Evolutionary conservation across 148 eudicot genomes (phyloP).

Genomic region (Rhododendron molle): DNA sequence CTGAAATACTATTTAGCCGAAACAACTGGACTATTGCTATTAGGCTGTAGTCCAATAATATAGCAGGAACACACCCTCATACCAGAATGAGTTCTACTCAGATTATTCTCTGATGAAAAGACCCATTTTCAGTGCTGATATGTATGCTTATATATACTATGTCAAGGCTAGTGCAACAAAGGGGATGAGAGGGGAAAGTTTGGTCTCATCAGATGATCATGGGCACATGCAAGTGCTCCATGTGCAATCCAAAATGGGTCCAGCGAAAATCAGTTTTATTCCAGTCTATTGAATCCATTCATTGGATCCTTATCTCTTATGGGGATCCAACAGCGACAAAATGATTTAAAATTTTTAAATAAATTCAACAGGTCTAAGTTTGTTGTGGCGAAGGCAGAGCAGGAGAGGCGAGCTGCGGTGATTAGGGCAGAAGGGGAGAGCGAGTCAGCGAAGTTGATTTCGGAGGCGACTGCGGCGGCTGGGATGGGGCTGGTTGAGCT

Average conservation of each 20-base stretch:
- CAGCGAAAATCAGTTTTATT: background rate
- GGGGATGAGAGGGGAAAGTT: background rate
- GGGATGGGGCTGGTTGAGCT: conserved; percentile 94
- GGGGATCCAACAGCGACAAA: background rate
- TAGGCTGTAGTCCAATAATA: too few species aligned
- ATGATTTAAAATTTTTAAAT: background rate
- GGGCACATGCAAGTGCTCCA: background rate
- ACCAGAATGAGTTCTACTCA: background rate
- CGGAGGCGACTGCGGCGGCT: conserved; percentile 79
- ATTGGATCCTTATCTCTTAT: background rate
- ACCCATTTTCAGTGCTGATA: background rate
- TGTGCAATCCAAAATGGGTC: background rate
- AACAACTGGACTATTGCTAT: too few species aligned
- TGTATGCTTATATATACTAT: background rate
- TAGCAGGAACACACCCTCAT: background rate
- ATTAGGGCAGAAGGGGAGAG: conserved; percentile 98
- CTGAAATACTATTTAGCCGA: too few species aligned
- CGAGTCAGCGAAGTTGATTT: conserved; percentile 89
- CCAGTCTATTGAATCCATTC: background rate
- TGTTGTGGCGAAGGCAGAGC: conserved; percentile 92
- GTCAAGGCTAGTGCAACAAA: background rate
- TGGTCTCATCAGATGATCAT: background rate
- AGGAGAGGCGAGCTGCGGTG: conserved; percentile 90
- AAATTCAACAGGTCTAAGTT: conserved; percentile 43
- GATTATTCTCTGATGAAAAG: background rate